These are phyloP conservation scores for Nemania sp. DNA, from an alignment of 2,329 filamentous ascomycete species.

Conservation along the genomic window DNA sequence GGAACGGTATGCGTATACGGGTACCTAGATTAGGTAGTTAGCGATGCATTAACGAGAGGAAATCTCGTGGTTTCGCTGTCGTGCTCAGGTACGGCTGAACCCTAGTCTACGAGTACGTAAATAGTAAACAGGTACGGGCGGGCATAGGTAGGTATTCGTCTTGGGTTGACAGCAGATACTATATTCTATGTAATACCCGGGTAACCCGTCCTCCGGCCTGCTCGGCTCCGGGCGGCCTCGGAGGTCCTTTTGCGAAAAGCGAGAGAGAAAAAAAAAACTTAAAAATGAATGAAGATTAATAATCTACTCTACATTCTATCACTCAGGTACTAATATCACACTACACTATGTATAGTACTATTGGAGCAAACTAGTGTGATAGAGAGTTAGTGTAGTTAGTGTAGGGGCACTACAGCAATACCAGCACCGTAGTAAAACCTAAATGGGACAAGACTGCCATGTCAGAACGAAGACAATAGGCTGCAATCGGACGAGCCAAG, in stretches of 20 bases:
- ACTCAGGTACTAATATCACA: conserved; percentile 7
- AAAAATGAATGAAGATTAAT: not conserved
- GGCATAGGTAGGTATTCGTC: not conserved
- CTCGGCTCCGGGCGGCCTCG: conserved; percentile 9
- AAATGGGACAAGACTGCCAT: conserved; percentile 6
- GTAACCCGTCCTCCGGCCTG: not conserved
- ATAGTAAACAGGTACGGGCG: not conserved
- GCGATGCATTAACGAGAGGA: not conserved
- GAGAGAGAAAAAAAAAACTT: not conserved
- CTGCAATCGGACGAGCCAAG: conserved; percentile 38
- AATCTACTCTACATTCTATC: conserved; percentile 10
- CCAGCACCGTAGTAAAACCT: conserved; percentile 6
- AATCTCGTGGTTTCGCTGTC: not conserved
- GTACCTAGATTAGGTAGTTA: not conserved
- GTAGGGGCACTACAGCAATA: not conserved
- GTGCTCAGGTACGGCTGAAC: not conserved
- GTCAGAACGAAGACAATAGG: not conserved
- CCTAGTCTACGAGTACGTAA: not conserved
- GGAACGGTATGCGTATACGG: not conserved
- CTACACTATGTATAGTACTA: conserved; percentile 12
- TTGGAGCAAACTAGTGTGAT: conserved; percentile 10
- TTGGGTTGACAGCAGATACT: not conserved
- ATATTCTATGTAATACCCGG: not conserved
- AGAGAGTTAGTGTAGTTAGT: conserved; percentile 1
- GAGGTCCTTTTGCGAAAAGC: not conserved